phyloP scores from a whole-genome alignment of 73 alveolate species.

The Uronychia binucleata region DNA sequence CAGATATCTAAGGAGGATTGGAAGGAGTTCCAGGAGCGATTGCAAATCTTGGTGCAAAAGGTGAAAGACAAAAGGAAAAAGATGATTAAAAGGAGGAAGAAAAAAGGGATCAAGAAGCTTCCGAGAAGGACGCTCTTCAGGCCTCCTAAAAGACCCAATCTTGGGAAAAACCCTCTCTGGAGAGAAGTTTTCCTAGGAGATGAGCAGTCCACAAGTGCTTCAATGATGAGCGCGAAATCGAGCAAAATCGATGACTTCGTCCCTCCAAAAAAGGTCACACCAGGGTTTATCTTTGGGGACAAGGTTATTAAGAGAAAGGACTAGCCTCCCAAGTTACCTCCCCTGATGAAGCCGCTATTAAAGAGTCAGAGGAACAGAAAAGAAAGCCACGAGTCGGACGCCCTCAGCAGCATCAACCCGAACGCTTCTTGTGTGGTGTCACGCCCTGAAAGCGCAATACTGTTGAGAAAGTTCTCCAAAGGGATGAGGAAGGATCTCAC shows the following conservation, averaged over 20 bases:
- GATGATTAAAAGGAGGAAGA: conserved; percentile 63
- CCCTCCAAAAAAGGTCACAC: neutral
- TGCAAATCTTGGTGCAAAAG: conserved; percentile 38
- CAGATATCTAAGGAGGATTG: conserved; percentile 61
- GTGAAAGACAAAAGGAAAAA: conserved; percentile 54
- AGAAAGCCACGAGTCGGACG: neutral
- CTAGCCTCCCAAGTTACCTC: neutral
- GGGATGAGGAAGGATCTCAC: neutral
- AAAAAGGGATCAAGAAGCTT: conserved; percentile 59
- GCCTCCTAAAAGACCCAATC: conserved; percentile 40
- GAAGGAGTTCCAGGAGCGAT: conserved; percentile 47
- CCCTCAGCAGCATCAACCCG: no score
- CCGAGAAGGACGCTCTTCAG: conserved; percentile 61
- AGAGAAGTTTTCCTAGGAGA: conserved; percentile 29
- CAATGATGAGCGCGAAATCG: neutral
- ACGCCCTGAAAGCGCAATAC: neutral
- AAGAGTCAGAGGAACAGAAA: neutral
- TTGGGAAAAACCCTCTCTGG: conserved; percentile 65
- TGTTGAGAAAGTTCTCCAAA: neutral
- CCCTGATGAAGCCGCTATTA: neutral
- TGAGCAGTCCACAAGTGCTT: neutral
- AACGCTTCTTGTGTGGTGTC: neutral
- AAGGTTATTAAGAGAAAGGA: neutral
- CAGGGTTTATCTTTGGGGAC: neutral
- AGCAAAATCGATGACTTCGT: neutral